A percentile compares a stretch with the other conserved stretches of the same genome.
These are phyloP conservation scores for Aspergillus pseudoterreus DNA, from an alignment of 2,329 filamentous ascomycete genomes.

Conservation along the genomic window DNA sequence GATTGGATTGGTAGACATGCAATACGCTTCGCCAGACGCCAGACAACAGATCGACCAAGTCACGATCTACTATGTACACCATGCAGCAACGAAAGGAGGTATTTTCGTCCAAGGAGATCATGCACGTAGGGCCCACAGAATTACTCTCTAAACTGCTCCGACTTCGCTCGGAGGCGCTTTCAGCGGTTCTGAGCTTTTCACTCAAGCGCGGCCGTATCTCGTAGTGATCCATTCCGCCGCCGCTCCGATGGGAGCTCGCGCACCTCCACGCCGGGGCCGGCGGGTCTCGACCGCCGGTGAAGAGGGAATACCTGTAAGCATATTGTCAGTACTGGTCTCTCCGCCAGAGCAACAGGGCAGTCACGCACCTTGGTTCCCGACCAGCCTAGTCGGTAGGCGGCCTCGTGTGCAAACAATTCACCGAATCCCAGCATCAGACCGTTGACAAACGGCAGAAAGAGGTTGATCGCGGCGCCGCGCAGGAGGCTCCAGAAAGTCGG, in stretches of 20 bases:
- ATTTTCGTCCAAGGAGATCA: too few relatives aligned
- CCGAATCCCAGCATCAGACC: conserved; percentile 98
- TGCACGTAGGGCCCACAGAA: not conserved
- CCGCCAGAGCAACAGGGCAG: too few relatives aligned
- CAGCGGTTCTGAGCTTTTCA: conserved; percentile 28
- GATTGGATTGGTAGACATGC: not conserved
- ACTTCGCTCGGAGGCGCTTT: not conserved
- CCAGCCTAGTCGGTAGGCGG: conserved; percentile 91
- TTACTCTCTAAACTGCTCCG: not conserved
- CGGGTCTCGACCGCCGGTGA: conserved; percentile 60
- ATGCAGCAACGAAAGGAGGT: conserved; percentile 5
- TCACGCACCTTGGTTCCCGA: conserved; percentile 78
- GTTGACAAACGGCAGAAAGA: conserved; percentile 94
- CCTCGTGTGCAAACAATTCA: conserved; percentile 93
- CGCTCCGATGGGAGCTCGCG: conserved; percentile 57
- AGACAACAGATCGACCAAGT: too few relatives aligned
- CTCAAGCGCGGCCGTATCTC: conserved; percentile 67
- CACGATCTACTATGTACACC: conserved; percentile 30
- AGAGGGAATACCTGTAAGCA: conserved; percentile 54
- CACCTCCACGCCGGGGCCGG: conserved; percentile 81
- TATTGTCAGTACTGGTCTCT: not conserved
- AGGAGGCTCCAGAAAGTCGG: conserved; percentile 83
- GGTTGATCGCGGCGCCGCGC: conserved; percentile 87
- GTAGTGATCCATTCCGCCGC: conserved; percentile 51
- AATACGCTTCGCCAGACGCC: conserved; percentile 28